Evolutionary conservation across 495 filamentous ascomycete genomes (phyloP).

Genomic region (Lepidopterella palustris): DNA sequence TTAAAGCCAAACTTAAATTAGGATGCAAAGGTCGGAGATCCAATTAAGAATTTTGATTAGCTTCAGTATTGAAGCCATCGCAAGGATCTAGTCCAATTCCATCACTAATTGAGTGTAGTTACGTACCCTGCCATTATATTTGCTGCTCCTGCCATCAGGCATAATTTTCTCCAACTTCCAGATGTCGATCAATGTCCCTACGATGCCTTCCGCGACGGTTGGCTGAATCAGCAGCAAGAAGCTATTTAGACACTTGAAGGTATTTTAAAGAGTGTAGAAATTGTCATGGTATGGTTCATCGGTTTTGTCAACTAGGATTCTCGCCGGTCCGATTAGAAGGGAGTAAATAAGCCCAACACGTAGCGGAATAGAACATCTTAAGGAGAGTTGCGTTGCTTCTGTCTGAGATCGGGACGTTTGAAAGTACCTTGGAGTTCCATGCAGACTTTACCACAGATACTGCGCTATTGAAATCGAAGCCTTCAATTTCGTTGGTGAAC

Average conservation of each 20-base stretch:
- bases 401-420: slow-evolving; percentile 29
- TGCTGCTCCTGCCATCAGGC: slow-evolving; percentile 33
- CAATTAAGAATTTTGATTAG: no score
- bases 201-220: slow-evolving; percentile 27
- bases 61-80: no score
- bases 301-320: slow-evolving; percentile 34
- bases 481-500: slow-evolving; percentile 30
- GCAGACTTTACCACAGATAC: slow-evolving; percentile 24
- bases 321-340: slow-evolving; percentile 34
- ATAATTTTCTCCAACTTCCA: slow-evolving; percentile 35
- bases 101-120: no score
- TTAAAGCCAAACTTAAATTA: no score
- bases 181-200: slow-evolving; percentile 34
- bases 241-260: slow-evolving; percentile 31
- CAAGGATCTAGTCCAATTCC: no score
- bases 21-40: no score
- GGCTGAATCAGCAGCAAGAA: slow-evolving; percentile 36
- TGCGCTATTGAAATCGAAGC: slow-evolving; percentile 30
- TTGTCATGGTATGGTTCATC: slow-evolving; percentile 37
- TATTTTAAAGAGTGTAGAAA: slow-evolving; percentile 37
- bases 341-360: slow-evolving; percentile 37
- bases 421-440: slow-evolving; percentile 37
- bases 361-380: slow-evolving; percentile 31
- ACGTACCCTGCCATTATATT: slow-evolving; percentile 40
- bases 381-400: slow-evolving; percentile 30